These are phyloP conservation scores for Cylindrotheca closterium DNA, from an alignment of 108 stramenopile species.

Conservation along the genomic window DNA sequence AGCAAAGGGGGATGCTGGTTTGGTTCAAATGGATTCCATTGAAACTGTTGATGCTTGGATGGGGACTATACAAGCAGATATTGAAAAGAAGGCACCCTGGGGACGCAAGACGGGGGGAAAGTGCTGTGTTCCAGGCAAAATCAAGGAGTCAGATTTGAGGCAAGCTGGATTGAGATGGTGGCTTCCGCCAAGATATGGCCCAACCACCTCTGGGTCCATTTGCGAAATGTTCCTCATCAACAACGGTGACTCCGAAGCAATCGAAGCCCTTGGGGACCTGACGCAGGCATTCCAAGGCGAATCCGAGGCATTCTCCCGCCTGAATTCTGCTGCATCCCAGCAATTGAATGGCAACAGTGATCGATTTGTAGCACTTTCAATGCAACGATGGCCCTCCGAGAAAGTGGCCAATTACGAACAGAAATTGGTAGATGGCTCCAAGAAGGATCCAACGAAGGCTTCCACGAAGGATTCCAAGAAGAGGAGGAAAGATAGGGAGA, in stretches of 20 bases:
- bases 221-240: conserved; percentile 61
- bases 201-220: conserved; percentile 63
- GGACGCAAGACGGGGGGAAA: conserved; percentile 69
- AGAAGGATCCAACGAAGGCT: not conserved
- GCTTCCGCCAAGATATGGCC: conserved; percentile 71
- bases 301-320: conserved; percentile 48
- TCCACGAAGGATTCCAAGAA: conserved; percentile 14
- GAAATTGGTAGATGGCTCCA: conserved; percentile 1
- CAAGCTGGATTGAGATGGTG: conserved; percentile 78
- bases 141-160: conserved; percentile 49
- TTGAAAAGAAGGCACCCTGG: conserved; percentile 19
- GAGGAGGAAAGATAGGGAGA: conserved; percentile 15
- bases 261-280: conserved; percentile 38
- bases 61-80: conserved; percentile 47
- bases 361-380: conserved; percentile 67
- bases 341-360: conserved; percentile 17
- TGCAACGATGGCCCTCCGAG: conserved; percentile 86
- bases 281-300: conserved; percentile 54
- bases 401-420: conserved; percentile 70
- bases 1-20: conserved; percentile 58
- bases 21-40: conserved; percentile 54
- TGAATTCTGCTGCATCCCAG: conserved; percentile 33
- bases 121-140: conserved; percentile 65
- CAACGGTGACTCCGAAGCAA: conserved; percentile 18
- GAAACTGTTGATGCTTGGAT: conserved; percentile 65